Evolutionary conservation across 192 early-diverging fungal species (phyloP).

Genomic region (Paraglomus brasilianum): DNA sequence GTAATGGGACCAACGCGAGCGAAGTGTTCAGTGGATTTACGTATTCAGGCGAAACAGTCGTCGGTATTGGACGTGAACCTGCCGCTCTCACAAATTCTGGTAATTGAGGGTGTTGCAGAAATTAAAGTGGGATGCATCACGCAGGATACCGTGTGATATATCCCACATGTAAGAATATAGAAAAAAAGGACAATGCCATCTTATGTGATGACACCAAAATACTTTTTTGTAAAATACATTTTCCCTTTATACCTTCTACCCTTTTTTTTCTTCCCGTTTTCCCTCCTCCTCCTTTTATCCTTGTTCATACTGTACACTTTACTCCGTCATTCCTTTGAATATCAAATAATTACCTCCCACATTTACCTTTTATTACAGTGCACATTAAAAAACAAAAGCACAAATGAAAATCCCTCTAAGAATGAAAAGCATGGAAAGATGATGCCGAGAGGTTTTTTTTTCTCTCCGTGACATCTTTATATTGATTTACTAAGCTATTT

Average conservation of each 20-base stretch:
- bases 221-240: conserved; percentile 4
- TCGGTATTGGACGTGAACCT: neutral
- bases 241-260: neutral
- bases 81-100: neutral
- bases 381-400: too few species aligned
- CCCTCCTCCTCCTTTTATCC: neutral
- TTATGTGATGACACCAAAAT: neutral
- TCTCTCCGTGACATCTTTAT: too few species aligned
- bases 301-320: conserved; percentile 23
- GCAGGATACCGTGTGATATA: neutral
- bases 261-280: neutral
- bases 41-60: conserved; percentile 26
- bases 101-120: neutral
- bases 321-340: neutral
- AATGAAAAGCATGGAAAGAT: too few species aligned
- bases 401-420: too few species aligned
- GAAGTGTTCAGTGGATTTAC: conserved; percentile 18
- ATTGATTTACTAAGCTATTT: too few species aligned
- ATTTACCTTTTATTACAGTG: too few species aligned
- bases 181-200: neutral
- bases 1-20: conserved; percentile 27
- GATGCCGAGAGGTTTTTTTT: too few species aligned
- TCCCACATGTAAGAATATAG: neutral
- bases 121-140: neutral
- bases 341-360: too few species aligned